A percentile compares a stretch with the other conserved stretches of the same genome.
These are phyloP conservation scores for Sugiyamaella castrensis DNA, from an alignment of 1,139 yeast species.

Conservation along the genomic window DNA sequence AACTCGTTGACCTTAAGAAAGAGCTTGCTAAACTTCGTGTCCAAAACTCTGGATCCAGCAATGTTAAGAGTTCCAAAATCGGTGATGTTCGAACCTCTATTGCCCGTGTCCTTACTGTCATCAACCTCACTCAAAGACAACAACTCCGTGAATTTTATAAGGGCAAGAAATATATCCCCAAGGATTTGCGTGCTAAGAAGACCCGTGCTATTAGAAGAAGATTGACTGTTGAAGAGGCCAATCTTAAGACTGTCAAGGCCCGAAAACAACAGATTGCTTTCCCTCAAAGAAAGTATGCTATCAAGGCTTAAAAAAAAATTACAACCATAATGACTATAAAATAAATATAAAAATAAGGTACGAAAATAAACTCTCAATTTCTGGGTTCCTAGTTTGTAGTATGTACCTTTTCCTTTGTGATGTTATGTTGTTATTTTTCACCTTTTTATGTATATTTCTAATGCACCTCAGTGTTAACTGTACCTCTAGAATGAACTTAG, in stretches of 20 bases:
- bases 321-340: not conserved
- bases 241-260: slow-evolving; percentile 80
- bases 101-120: slow-evolving; percentile 96
- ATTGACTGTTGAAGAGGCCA: slow-evolving; percentile 83
- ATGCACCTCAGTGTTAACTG: slow-evolving; percentile 4
- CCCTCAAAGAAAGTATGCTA: slow-evolving; percentile 98
- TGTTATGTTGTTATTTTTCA: not conserved
- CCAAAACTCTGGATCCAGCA: slow-evolving; percentile 60
- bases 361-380: not conserved
- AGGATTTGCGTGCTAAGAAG: slow-evolving; percentile 98
- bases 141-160: slow-evolving; percentile 90
- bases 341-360: slow-evolving; percentile 6
- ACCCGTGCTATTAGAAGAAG: slow-evolving; percentile 99
- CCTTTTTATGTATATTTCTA: slow-evolving; percentile 12
- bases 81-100: slow-evolving; percentile 93
- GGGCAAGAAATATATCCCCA: slow-evolving; percentile 96
- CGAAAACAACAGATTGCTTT: slow-evolving; percentile 90
- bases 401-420: no score
- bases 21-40: slow-evolving; percentile 96
- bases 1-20: slow-evolving; percentile 94
- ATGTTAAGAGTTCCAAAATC: slow-evolving; percentile 65
- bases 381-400: not conserved
- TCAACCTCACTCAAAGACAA: slow-evolving; percentile 96
- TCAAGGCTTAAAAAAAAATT: slow-evolving; percentile 78
- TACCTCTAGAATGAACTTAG: no score